Conservation (phyloP, 768 basidiomycete species). For the Mycena vulgaris region DNA sequence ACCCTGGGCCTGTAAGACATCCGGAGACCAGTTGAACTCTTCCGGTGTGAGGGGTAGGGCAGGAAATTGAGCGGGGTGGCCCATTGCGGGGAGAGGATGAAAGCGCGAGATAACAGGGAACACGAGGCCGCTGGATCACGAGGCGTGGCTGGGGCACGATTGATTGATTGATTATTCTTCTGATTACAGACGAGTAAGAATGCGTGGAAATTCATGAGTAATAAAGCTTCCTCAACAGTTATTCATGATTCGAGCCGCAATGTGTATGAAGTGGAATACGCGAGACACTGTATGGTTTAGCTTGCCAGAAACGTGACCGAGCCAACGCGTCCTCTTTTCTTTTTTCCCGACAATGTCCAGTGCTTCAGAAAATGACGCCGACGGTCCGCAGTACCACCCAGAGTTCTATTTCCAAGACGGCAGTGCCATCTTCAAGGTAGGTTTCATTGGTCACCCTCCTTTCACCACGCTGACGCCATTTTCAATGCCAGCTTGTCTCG, state of each 20-base stretch:
- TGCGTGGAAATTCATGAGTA: too few relatives aligned
- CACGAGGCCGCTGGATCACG: not conserved
- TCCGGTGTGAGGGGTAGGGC: conserved; percentile 14
- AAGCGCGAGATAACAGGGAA: not conserved
- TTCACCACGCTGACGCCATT: too few relatives aligned
- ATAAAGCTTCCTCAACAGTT: too few relatives aligned
- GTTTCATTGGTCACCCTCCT: too few relatives aligned
- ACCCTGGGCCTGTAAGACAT: conserved; percentile 21
- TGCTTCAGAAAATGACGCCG: not conserved
- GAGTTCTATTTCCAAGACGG: not conserved
- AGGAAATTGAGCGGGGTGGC: conserved; percentile 21
- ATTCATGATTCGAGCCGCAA: too few relatives aligned
- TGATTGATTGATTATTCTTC: not conserved
- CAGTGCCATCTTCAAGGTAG: not conserved
- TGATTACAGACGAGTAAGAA: too few relatives aligned
- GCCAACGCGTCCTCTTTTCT: not conserved
- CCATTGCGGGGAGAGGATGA: conserved; percentile 1
- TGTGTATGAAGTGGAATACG: too few relatives aligned
- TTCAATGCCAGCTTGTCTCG: not conserved
- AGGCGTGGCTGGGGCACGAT: not conserved
- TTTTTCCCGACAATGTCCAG: not conserved
- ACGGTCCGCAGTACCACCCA: not conserved
- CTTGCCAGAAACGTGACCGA: conserved; percentile 4
- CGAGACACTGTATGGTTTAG: not conserved
- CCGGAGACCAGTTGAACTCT: conserved; percentile 23